Evolutionary conservation across 225 moss, liverwort and hornwort species (phyloP), one percentile per base, ranked within the genome.

Genomic region (Lunularia cruciata): DNA sequence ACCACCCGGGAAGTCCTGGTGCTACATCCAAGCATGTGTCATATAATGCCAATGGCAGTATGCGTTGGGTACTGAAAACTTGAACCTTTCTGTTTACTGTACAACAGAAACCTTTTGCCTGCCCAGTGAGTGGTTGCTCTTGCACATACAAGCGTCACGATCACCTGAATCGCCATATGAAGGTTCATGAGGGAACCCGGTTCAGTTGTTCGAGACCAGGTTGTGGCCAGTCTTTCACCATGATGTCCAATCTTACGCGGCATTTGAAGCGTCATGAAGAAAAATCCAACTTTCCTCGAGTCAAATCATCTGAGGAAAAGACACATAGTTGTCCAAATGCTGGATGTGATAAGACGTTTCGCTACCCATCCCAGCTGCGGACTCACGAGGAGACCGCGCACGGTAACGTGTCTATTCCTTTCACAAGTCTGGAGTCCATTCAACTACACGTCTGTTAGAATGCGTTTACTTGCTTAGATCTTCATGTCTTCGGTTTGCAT

Each of bases 141-240:
- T 83, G 72, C 59, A 55, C 83, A 23, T 89, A 89, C 67, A 92
- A 87, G 81, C 86, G 89, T 16, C 74, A 77, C 53, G 92, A 86
- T 76, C 92, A 92, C 63, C 78, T 92, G 25, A 84, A 85, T 73
- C 84, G 89, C 19, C 89, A 89, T 61, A 35, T 72, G 47, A 73
- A 84, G 14, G 76, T 64, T 30, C 87, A 88, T 65, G 23, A 72
- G 69, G 87, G 87, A 18, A 71, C 67, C 28, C 18, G 73, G 19
- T 83, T 74, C 67, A 45, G 62, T 4, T 89, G 89, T 63, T 47
- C 91, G 32, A 34, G 51, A 68, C 67, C 70, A 58, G 89, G 83
- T 30, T 92, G 92, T 70, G 54, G 68, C 0, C 27, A 73, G 19
- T 68, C 77, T 0, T 89, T 87, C 35, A 87, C 63, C 49, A 31